A percentile compares a stretch with the other conserved stretches of the same genome.
These are phyloP conservation scores for Fagopyrum tataricum DNA, from an alignment of 148 eudicot genomes.

Conservation along the genomic window DNA sequence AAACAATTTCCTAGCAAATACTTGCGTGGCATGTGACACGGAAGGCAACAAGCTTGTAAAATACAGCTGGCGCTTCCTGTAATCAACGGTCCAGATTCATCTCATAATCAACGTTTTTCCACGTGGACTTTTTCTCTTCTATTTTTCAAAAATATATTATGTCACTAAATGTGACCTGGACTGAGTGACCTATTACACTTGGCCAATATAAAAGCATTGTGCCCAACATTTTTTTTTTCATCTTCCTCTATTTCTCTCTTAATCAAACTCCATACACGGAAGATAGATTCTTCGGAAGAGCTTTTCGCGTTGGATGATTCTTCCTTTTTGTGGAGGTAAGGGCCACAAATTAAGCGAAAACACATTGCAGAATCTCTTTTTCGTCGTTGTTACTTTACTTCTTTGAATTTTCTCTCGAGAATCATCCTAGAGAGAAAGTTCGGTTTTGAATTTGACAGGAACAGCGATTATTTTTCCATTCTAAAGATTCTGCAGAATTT, in stretches of 20 bases:
- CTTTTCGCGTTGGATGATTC: not conserved
- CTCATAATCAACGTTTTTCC: not conserved
- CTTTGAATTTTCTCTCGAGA: not conserved
- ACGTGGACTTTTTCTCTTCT: not conserved
- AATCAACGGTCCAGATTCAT: not conserved
- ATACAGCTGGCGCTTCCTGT: not conserved
- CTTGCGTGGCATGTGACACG: not conserved
- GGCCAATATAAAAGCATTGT: not conserved
- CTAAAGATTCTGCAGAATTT: not conserved
- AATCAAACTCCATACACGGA: constrained; percentile 1
- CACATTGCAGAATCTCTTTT: not conserved
- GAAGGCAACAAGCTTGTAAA: not conserved
- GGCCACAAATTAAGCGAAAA: not conserved
- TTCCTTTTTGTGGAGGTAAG: not conserved
- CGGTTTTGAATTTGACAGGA: not conserved
- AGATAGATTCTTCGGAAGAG: not conserved
- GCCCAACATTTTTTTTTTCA: not conserved
- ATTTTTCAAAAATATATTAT: not conserved
- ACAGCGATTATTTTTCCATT: not conserved
- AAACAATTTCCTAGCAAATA: not conserved
- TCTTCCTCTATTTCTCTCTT: not conserved
- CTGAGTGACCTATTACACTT: not conserved
- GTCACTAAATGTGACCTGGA: not conserved
- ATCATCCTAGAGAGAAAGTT: not conserved
- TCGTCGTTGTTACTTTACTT: not conserved